Evolutionary conservation across 2,329 filamentous ascomycete genomes (phyloP).

Genomic region (Alternaria rosae): DNA sequence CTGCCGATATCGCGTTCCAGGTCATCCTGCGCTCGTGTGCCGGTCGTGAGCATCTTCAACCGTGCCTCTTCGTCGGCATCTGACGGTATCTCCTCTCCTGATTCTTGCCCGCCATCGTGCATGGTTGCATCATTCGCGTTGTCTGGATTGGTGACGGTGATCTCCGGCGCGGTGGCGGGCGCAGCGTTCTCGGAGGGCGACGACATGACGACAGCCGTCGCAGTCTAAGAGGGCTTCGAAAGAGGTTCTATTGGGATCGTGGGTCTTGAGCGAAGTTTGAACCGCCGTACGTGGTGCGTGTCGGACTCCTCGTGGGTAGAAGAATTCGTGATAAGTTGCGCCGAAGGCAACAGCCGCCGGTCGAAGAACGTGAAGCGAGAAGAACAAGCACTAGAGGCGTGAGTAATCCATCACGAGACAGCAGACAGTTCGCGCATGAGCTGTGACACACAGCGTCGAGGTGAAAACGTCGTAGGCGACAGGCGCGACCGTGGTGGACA

Average conservation of each 20-base stretch:
- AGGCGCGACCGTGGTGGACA: conserved; percentile 3
- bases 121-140: conserved; percentile 11
- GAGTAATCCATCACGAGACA: neutral
- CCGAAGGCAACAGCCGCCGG: conserved; percentile 24
- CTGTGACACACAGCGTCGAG: neutral
- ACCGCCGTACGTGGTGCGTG: neutral
- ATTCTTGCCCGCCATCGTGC: conserved; percentile 17
- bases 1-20: conserved; percentile 84
- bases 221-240: neutral
- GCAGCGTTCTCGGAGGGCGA: conserved; percentile 16
- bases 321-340: conserved; percentile 8
- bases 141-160: conserved; percentile 12
- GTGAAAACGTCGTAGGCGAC: neutral
- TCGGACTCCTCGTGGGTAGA: neutral
- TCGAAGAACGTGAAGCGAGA: neutral
- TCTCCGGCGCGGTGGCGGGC: conserved; percentile 15
- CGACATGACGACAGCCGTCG: conserved; percentile 14
- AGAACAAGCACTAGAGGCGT: neutral
- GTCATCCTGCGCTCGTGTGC: conserved; percentile 81
- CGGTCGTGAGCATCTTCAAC: conserved; percentile 48
- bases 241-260: neutral
- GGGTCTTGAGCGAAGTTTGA: neutral
- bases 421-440: neutral
- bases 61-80: conserved; percentile 53
- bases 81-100: conserved; percentile 32